phyloP scores from a whole-genome alignment of 73 alveolate species.

The Paraurostyla sp. region DNA sequence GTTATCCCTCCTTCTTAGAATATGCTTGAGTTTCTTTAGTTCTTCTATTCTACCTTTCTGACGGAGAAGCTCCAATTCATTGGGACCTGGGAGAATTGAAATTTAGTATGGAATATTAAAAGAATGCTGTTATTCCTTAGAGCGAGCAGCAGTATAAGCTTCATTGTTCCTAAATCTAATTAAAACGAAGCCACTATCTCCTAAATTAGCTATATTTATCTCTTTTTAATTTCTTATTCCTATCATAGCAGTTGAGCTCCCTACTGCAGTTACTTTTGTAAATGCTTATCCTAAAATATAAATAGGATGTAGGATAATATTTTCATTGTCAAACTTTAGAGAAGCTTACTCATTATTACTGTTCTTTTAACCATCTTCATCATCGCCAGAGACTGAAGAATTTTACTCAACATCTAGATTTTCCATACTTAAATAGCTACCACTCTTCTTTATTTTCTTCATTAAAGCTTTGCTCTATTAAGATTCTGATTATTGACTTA shows the following conservation, averaged over 20 bases:
- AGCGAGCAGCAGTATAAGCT: constrained; percentile 16
- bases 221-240: constrained; percentile 42
- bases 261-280: constrained; percentile 53
- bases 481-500: not conserved
- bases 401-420: constrained; percentile 31
- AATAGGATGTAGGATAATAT: constrained; percentile 43
- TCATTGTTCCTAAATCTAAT: constrained; percentile 56
- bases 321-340: not conserved
- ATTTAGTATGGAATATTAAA: constrained; percentile 77
- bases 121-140: constrained; percentile 76
- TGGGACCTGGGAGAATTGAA: constrained; percentile 63
- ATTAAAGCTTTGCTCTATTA: not conserved
- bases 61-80: not conserved
- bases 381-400: not conserved
- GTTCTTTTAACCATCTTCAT: not conserved
- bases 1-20: constrained; percentile 7
- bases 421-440: constrained; percentile 49
- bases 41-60: constrained; percentile 55
- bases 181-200: constrained; percentile 71
- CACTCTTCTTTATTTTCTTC: constrained; percentile 46
- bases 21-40: constrained; percentile 6
- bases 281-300: constrained; percentile 50
- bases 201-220: constrained; percentile 63
- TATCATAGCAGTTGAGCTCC: constrained; percentile 67
- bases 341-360: not conserved